Percentiles rank a stretch among this genome's conserved stretches.
phyloP scores from a whole-genome alignment of 2,329 filamentous ascomycete species.

The Venturia oleaginea region DNA sequence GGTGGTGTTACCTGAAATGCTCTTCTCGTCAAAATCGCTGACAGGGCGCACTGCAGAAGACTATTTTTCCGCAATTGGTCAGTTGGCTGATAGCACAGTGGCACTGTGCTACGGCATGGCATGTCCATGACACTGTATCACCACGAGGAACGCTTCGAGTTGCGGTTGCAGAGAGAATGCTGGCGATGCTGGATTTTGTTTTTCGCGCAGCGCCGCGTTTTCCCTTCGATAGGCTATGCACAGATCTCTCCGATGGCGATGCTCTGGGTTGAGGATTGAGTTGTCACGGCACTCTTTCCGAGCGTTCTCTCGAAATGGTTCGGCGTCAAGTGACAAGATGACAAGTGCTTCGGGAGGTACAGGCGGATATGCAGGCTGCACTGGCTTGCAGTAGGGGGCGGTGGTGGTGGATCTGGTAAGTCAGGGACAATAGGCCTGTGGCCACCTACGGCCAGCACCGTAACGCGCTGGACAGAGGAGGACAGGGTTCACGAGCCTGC shows the following conservation, averaged over 20 bases:
- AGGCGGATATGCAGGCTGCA: not conserved
- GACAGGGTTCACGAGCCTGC: not conserved
- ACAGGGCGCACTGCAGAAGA: not conserved
- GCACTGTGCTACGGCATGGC: not conserved
- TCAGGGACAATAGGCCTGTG: not conserved
- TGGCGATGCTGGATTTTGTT: not conserved
- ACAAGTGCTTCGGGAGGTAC: not conserved
- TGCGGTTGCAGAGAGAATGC: not conserved
- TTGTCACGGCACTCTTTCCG: not conserved
- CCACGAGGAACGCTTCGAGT: not conserved
- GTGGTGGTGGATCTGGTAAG: not conserved
- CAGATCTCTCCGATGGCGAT: conserved; percentile 1
- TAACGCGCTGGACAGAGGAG: not conserved
- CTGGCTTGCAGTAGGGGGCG: not conserved
- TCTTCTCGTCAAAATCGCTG: not conserved
- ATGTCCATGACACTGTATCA: not conserved
- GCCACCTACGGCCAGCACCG: not conserved
- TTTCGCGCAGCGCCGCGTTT: not conserved
- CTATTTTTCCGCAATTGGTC: not conserved
- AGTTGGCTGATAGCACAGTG: not conserved
- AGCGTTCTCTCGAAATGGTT: not conserved
- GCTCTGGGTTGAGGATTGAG: not conserved
- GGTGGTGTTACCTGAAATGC: not conserved
- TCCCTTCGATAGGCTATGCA: not conserved
- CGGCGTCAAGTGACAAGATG: not conserved